phyloP scores from a whole-genome alignment of 306 rosid genomes.

The Prosopis cineraria region DNA sequence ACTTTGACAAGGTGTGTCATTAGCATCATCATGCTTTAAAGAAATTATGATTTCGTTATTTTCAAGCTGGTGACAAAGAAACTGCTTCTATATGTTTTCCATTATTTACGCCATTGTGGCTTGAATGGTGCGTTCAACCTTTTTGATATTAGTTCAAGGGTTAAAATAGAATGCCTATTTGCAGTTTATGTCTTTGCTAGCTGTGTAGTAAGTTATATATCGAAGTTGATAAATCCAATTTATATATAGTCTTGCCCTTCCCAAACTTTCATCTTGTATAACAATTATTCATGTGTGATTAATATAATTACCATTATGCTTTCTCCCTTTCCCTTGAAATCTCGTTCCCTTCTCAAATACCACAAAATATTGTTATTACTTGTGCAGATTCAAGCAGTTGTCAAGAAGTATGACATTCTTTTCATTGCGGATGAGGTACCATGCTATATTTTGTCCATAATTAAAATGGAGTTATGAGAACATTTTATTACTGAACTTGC shows the following conservation, averaged over 20 bases:
- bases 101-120: background rate
- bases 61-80: conserved; percentile 15
- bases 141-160: background rate
- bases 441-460: conserved; percentile 26
- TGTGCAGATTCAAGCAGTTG: conserved; percentile 80
- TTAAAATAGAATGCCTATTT: background rate
- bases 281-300: background rate
- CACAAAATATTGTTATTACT: conserved; percentile 35
- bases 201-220: conserved; percentile 1
- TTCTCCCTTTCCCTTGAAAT: background rate
- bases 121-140: conserved; percentile 6
- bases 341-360: background rate
- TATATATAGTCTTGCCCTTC: background rate
- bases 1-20: conserved; percentile 80
- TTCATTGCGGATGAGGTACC: conserved; percentile 92
- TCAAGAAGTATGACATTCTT: conserved; percentile 96
- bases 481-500: conserved; percentile 26
- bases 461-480: conserved; percentile 3
- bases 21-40: conserved; percentile 21
- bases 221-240: background rate
- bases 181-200: background rate
- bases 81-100: conserved; percentile 2
- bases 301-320: background rate
- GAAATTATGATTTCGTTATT: conserved; percentile 20
- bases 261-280: background rate